Percentiles rank a stretch among this genome's conserved stretches.
phyloP scores from a whole-genome alignment of 1,139 yeast genomes.

The Yamadazyma triangularis region DNA sequence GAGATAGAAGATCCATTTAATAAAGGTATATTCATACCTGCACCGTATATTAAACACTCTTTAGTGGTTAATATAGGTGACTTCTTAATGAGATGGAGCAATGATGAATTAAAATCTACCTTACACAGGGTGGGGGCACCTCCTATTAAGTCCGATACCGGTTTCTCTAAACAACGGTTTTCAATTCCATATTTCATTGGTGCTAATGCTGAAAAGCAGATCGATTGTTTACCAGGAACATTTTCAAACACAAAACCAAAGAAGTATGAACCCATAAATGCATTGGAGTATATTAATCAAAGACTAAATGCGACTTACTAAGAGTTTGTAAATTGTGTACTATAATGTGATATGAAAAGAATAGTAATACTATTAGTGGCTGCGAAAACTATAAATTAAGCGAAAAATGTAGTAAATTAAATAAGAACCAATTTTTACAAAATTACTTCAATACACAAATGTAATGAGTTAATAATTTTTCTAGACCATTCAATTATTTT shows the following conservation, averaged over 20 bases:
- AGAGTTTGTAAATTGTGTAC: no score
- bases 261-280: constrained; percentile 21
- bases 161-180: constrained; percentile 17
- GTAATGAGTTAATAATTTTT: no score
- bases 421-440: no score
- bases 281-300: constrained; percentile 16
- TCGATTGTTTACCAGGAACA: constrained; percentile 19
- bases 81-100: constrained; percentile 27
- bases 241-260: constrained; percentile 17
- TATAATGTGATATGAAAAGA: no score
- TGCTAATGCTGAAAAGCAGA: constrained; percentile 22
- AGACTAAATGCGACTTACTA: constrained; percentile 17
- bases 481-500: no score
- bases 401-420: no score
- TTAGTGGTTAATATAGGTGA: constrained; percentile 26
- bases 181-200: constrained; percentile 23
- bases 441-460: no score
- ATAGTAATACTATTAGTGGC: no score
- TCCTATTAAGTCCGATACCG: constrained; percentile 7
- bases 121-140: constrained; percentile 24
- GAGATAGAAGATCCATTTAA: constrained; percentile 23
- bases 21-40: constrained; percentile 21
- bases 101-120: constrained; percentile 21
- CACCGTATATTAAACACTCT: constrained; percentile 19
- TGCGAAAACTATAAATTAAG: no score